Evolutionary conservation across 768 basidiomycete genomes (phyloP), one percentile per base, ranked within the genome.

Genomic region (Daedalea quercina): DNA sequence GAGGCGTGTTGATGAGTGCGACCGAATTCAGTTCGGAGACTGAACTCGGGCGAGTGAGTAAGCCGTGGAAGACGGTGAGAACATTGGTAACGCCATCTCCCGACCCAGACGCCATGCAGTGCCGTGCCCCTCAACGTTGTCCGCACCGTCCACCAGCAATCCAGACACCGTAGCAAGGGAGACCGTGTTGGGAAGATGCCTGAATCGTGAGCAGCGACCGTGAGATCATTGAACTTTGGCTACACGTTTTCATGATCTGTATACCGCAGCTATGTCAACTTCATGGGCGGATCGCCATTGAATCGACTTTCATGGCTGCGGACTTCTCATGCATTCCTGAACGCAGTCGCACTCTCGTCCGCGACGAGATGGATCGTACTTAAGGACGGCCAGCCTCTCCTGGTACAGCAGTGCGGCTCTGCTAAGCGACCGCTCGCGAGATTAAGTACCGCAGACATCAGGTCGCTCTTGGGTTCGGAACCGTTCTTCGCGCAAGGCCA

Each of bases 251-350:
- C 37, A 40, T 40, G 6, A 40, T 15, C 49, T 50, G 19, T n/a
- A 11, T 9, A 40, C 20, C 35, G 19, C 54, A 74, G 85, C 50
- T 67, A 71, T 47, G 64, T 71, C 24, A 78, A 80, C 57, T 80
- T 80, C 65, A 64, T 78, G 57, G 72, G 69, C 31, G 79, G 86
- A 37, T 87, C 89, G 51, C 82, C 87, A 41, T 69, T 91, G 28
- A 91, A 91, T 66, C 84, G 90, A 15, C 75, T 92, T 19, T 83
- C 87, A 1, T 93, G 93, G 84, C 75, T 94, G 33, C 77, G 90
- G 24, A 68, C 82, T 2, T 90, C 88, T 13, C 78, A 81, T 25
- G 65, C 77, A 8, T 91, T 94, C 68, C 76, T 97, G 45, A 89
- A 91, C 53, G 74, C 82, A 19, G 75, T 93, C 58, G 70, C 86